Evolutionary conservation across 2,329 filamentous ascomycete species (phyloP).

Genomic region (Penicillium aurantiogriseum): DNA sequence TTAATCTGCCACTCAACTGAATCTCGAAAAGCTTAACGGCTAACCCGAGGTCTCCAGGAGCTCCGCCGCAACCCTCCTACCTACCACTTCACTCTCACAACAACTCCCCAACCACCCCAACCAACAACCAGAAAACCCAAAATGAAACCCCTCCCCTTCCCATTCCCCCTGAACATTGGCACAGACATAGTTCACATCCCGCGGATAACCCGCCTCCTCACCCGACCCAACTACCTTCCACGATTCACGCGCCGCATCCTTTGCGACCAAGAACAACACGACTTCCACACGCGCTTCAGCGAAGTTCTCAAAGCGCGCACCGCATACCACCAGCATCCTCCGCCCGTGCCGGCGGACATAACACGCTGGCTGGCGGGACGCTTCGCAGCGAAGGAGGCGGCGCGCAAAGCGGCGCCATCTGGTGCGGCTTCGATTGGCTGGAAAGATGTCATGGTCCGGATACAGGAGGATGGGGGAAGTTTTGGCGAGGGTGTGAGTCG

Average conservation of each 20-base stretch:
- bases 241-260: conserved; percentile 45
- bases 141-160: conserved; percentile 53
- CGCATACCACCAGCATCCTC: not conserved
- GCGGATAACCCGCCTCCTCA: conserved; percentile 62
- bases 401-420: conserved; percentile 64
- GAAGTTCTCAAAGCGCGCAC: conserved; percentile 8
- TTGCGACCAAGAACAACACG: conserved; percentile 38
- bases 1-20: not conserved
- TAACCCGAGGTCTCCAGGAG: not conserved
- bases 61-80: not conserved
- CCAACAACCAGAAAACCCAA: not conserved
- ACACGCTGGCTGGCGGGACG: conserved; percentile 49
- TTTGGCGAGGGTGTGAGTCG: conserved; percentile 24
- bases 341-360: conserved; percentile 32
- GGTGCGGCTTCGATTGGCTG: conserved; percentile 58
- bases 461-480: conserved; percentile 21
- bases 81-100: not conserved
- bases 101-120: not conserved
- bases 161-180: conserved; percentile 67
- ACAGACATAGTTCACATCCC: conserved; percentile 73
- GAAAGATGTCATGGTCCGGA: conserved; percentile 57
- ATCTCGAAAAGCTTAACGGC: not conserved
- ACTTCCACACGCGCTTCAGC: conserved; percentile 38
- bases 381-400: conserved; percentile 73
- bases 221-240: conserved; percentile 39